Conservation (phyloP, 768 basidiomycete genomes). For the Mycena venus region DNA sequence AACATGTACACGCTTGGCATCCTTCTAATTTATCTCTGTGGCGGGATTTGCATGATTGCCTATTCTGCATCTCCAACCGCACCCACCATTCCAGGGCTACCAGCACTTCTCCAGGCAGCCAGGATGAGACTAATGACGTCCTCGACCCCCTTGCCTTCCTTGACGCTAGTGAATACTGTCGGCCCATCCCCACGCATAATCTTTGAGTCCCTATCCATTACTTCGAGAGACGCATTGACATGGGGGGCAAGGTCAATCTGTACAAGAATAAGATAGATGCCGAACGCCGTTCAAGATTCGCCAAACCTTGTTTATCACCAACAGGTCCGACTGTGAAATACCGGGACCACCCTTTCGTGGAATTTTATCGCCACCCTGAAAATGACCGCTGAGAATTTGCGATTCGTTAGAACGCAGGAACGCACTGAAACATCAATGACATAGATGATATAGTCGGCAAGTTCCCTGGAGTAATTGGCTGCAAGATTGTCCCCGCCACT, state of each 20-base stretch:
- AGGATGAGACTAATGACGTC: slow-evolving; percentile 87
- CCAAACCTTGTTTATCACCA: slow-evolving; percentile 93
- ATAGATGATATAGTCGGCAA: slow-evolving; percentile 98
- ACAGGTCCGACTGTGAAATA: slow-evolving; percentile 94
- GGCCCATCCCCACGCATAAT: slow-evolving; percentile 96
- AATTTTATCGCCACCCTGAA: slow-evolving; percentile 96
- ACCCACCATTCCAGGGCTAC: slow-evolving; percentile 75
- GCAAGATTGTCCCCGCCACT: slow-evolving; percentile 98
- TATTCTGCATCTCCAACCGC: slow-evolving; percentile 56
- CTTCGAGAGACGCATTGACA: slow-evolving; percentile 92
- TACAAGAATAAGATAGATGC: background rate
- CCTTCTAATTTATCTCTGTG: slow-evolving; percentile 20
- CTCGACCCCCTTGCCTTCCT: slow-evolving; percentile 81
- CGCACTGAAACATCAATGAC: slow-evolving; percentile 88
- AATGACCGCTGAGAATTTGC: background rate
- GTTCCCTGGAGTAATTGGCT: slow-evolving; percentile 95
- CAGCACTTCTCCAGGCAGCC: slow-evolving; percentile 89
- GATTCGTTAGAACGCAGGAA: slow-evolving; percentile 19
- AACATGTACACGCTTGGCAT: background rate
- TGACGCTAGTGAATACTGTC: slow-evolving; percentile 91
- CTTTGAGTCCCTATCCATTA: slow-evolving; percentile 95
- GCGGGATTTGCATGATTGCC: no score
- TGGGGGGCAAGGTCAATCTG: slow-evolving; percentile 95
- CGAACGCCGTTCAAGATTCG: background rate
- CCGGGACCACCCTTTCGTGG: slow-evolving; percentile 98